Evolutionary conservation across 257 asterid genomes (phyloP), one percentile per base, ranked within the genome.

Genomic region (Osmanthus fragrans): DNA sequence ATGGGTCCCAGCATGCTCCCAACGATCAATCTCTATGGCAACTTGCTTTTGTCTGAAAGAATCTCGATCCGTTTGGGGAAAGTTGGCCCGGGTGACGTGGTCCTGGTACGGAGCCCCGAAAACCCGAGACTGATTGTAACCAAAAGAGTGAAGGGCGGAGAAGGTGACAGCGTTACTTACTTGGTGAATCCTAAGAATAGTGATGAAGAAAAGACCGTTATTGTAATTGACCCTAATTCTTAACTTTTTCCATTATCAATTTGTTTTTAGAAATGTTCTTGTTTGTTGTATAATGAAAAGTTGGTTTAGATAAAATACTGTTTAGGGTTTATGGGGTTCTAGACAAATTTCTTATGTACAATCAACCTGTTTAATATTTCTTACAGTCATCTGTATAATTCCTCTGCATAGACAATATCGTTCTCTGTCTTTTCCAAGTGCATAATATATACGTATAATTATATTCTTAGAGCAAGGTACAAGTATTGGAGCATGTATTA

Each of bases 1-100:
- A 49, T 72, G 32, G 98, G 98, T 18, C 94, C 94, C 39, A 91
- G 98, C 80, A 93, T 93, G 97, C 89, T 90, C 18, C 98, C 98
- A 29, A 82, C 95, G 7, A 70, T 93, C 79, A 82, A 63, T 54
- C 25, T 84, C 60, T 76, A 86, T n/a, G 91, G 92, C n/a, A 81
- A 78, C 76, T 10, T 89, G n/a, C 87, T 83, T 18, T 78, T 91
- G 83, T 81, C 89, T 0, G 98, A 93, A 75, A 88, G 80, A 72
- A 40, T 90, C 8, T 84, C 93, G 7, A 68, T 82, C 72, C 92
- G 86, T 30, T 82, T 79, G 21, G 93, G 91, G 67, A 88, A 83
- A 80, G 80, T 87, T 79, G 87, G 84, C 63, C 73, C 79, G 15
- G 98, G 94, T 1, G 98, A 93, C 56, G 84, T 87, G 71, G 98